These are phyloP conservation scores for Yarrowia deformans DNA, from an alignment of 805 yeast species.

Conservation along the genomic window DNA sequence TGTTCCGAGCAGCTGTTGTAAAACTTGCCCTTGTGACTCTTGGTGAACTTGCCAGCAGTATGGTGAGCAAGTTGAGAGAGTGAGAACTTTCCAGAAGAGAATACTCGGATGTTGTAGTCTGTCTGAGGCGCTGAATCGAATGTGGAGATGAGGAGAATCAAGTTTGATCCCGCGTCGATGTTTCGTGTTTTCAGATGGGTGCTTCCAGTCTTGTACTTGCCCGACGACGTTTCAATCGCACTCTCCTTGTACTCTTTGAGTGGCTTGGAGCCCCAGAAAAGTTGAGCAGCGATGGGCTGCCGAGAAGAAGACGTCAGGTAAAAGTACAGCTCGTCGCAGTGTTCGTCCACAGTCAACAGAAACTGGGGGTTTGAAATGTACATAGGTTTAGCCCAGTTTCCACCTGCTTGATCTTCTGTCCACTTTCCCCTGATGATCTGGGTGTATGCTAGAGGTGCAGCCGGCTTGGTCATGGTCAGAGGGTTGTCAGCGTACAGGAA, in stretches of 20 bases:
- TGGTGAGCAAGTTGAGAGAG: slow-evolving; percentile 19
- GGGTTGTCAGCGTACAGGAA: slow-evolving; percentile 41
- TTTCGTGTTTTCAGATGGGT: slow-evolving; percentile 5
- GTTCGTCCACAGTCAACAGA: slow-evolving; percentile 46
- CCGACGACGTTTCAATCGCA: slow-evolving; percentile 15
- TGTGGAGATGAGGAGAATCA: slow-evolving; percentile 16
- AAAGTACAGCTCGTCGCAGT: slow-evolving; percentile 7
- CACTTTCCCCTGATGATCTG: slow-evolving; percentile 54
- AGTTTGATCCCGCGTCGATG: slow-evolving; percentile 10
- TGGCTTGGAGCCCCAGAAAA: slow-evolving; percentile 19
- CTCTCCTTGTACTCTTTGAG: slow-evolving; percentile 27
- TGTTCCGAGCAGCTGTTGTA: slow-evolving; percentile 26
- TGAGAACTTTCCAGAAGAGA: background rate
- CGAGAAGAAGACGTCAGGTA: slow-evolving; percentile 27
- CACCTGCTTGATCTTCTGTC: slow-evolving; percentile 59
- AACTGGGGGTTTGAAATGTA: slow-evolving; percentile 66
- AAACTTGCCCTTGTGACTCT: slow-evolving; percentile 13
- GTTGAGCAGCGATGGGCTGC: slow-evolving; percentile 21
- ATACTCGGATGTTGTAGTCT: slow-evolving; percentile 8
- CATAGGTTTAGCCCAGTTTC: slow-evolving; percentile 58
- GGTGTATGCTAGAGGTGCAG: slow-evolving; percentile 44
- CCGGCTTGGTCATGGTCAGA: slow-evolving; percentile 50
- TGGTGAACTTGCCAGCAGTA: slow-evolving; percentile 24
- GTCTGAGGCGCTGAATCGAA: slow-evolving; percentile 27
- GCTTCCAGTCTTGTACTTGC: slow-evolving; percentile 26